A percentile compares a stretch with the other conserved stretches of the same genome.
phyloP scores from a whole-genome alignment of 2,329 filamentous ascomycete species.

The Colletotrichum neosansevieriae region DNA sequence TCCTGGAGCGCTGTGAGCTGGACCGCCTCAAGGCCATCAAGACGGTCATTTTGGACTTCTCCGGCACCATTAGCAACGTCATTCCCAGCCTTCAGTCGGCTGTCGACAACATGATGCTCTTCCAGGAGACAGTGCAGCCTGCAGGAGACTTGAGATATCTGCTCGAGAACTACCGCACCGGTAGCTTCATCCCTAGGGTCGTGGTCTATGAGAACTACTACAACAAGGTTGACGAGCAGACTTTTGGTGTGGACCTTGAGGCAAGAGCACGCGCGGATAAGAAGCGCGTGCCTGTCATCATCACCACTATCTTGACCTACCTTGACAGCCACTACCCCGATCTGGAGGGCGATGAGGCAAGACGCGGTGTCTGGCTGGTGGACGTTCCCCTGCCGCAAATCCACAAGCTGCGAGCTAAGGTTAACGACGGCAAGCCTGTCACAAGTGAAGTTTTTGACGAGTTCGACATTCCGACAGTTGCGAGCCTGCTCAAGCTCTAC shows the following conservation, averaged over 20 bases:
- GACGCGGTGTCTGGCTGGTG: slow-evolving; percentile 92
- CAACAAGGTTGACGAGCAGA: slow-evolving; percentile 97
- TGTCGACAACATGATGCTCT: slow-evolving; percentile 98
- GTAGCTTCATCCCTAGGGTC: slow-evolving; percentile 90
- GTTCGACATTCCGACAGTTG: slow-evolving; percentile 94
- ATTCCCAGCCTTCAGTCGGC: slow-evolving; percentile 96
- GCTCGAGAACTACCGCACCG: slow-evolving; percentile 96
- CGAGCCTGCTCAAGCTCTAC: slow-evolving; percentile 92
- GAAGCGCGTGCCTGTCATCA: slow-evolving; percentile 92
- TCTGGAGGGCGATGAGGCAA: slow-evolving; percentile 93
- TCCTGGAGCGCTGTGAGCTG: slow-evolving; percentile 96
- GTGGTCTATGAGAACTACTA: slow-evolving; percentile 99
- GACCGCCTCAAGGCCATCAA: slow-evolving; percentile 98
- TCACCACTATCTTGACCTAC: slow-evolving; percentile 94
- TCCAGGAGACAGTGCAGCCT: slow-evolving; percentile 98
- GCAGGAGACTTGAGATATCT: slow-evolving; percentile 90
- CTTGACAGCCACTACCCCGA: slow-evolving; percentile 97
- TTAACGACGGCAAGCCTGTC: slow-evolving; percentile 90
- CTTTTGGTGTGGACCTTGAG: slow-evolving; percentile 98
- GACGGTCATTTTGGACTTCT: slow-evolving; percentile 97
- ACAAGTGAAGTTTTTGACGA: slow-evolving; percentile 82
- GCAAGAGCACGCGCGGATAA: slow-evolving; percentile 91
- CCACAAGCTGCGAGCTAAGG: slow-evolving; percentile 82
- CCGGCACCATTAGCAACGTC: slow-evolving; percentile 95
- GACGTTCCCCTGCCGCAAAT: slow-evolving; percentile 89